These are phyloP conservation scores for Cutaneotrichosporon curvatum DNA, from an alignment of 1,284 basidiomycete species.

Conservation along the genomic window DNA sequence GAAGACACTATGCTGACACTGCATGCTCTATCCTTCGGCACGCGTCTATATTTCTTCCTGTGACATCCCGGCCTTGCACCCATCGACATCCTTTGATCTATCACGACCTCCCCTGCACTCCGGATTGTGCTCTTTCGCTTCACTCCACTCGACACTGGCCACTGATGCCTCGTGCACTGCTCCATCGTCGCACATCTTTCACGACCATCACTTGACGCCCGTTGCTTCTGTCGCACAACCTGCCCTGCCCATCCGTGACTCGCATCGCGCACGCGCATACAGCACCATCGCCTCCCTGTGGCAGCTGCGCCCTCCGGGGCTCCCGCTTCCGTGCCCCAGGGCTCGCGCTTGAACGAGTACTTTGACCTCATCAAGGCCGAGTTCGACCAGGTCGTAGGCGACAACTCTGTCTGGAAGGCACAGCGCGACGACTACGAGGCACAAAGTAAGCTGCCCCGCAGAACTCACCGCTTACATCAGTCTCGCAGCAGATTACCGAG, in stretches of 20 bases:
- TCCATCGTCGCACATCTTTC: no score
- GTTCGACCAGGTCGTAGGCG: constrained; percentile 69
- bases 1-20: neutral
- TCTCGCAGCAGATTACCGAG: constrained; percentile 63
- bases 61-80: neutral
- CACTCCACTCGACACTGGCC: no score
- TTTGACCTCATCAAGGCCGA: constrained; percentile 79
- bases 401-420: constrained; percentile 60
- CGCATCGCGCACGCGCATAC: constrained; percentile 4
- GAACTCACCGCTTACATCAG: constrained; percentile 49
- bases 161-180: no score
- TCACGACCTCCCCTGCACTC: no score
- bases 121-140: no score
- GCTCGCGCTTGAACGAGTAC: constrained; percentile 61
- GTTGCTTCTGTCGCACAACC: no score
- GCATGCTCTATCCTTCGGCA: neutral
- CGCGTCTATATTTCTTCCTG: neutral
- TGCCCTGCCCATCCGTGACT: no score
- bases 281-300: constrained; percentile 42
- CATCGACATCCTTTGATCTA: no score
- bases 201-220: no score
- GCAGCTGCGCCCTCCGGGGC: constrained; percentile 27
- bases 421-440: constrained; percentile 86
- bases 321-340: constrained; percentile 19
- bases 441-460: no score